Evolutionary conservation across 2,329 filamentous ascomycete genomes (phyloP), one percentile per base, ranked within the genome.

Genomic region (Trichocomaceae sp.): DNA sequence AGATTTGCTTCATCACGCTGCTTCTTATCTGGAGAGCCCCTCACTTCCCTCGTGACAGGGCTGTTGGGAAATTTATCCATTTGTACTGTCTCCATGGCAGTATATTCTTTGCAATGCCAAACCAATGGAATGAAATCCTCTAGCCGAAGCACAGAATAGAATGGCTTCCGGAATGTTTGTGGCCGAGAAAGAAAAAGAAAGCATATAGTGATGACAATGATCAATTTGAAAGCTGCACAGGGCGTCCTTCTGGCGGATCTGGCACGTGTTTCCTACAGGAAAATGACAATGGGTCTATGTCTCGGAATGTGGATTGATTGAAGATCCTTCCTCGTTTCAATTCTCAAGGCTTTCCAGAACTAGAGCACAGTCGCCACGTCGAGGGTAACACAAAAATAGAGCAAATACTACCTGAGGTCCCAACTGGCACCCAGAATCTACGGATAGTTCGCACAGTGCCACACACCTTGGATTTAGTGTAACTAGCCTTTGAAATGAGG

Each of bases 1-100:
- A 79, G 76, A 55, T 80, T 72, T 26, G 63, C 63, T 26, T 72
- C 68, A 61, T 78, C 75, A 26, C 63, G 55, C 19, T 62, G 59
- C 22, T 61, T 64, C 19, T 50, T 61, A 10, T 61, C 56, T 9
- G 52, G 41, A n/a, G 31, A 42, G 5, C 47, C 56, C n/a, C 48
- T 26, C 13, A 47, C 26, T 7, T 55, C 53, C n/a, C 35, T 55
- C 2, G 53, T 37, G 5, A 15, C 23, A 17, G 48, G 44, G 13
- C 17, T 15, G 19, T 31, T 15, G 22, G 44, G 17, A 41, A 44
- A 22, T 39, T 47, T 51, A 12, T 31, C 33, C 42, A 50, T 41
- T 39, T 55, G 15, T 22, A 50, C n/a, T 33, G 42, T 17, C 47
- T 61, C 22, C 42, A 47, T 17, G 57, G 50, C 8, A 48, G 46